Conservation (phyloP, 2,329 filamentous ascomycete species). For the Claviceps quebecensis region DNA sequence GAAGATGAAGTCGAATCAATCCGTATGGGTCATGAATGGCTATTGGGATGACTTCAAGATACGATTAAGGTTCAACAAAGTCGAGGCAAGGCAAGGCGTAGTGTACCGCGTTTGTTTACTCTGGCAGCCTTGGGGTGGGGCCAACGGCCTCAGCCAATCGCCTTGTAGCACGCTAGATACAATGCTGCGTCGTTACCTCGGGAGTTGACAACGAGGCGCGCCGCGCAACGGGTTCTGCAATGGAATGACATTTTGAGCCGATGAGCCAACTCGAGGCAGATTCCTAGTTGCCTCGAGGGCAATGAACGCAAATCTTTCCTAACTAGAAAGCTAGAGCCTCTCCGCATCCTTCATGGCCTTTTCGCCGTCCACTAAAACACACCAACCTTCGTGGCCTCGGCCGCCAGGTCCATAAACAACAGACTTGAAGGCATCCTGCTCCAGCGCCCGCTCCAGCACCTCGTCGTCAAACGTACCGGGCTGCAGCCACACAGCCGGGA, state of each 20-base stretch:
- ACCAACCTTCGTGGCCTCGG: constrained; percentile 63
- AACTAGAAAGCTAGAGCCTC: constrained; percentile 26
- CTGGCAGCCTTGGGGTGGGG: constrained; percentile 2
- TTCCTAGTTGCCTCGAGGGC: too few species aligned
- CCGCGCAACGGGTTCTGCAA: too few species aligned
- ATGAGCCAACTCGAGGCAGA: too few species aligned
- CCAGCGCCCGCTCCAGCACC: constrained; percentile 54
- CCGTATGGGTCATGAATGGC: background rate
- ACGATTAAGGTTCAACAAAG: too few species aligned
- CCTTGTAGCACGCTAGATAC: too few species aligned
- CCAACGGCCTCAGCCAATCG: too few species aligned
- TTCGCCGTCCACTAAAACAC: constrained; percentile 75
- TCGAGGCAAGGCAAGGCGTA: too few species aligned
- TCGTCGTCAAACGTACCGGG: constrained; percentile 75
- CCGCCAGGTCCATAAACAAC: constrained; percentile 55
- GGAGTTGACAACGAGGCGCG: too few species aligned
- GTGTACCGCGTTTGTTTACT: constrained; percentile 20
- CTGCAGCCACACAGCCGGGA: constrained; percentile 75
- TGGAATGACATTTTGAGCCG: too few species aligned
- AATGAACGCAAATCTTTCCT: too few species aligned
- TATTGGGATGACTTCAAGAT: background rate
- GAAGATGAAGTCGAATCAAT: background rate
- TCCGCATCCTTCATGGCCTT: constrained; percentile 41
- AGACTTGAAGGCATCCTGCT: constrained; percentile 47
- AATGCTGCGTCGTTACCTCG: too few species aligned